Conservation (phyloP, 306 rosid species). For the Ziziphus jujuba region DNA sequence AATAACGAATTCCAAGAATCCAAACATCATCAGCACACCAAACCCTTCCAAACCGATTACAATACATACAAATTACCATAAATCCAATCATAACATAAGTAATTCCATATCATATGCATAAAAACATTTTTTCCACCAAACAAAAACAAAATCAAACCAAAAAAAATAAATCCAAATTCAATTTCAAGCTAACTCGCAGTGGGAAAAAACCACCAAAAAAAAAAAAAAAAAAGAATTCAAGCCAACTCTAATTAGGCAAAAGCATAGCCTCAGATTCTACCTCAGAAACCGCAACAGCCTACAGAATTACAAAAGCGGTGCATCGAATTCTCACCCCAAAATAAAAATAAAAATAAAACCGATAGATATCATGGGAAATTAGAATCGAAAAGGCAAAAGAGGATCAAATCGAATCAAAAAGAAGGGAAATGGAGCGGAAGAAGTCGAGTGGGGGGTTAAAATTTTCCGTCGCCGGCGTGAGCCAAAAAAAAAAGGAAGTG, state of each 20-base stretch:
- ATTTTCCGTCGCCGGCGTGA: conserved; percentile 61
- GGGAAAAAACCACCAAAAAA: no score
- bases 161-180: conserved; percentile 23
- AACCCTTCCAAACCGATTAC: conserved; percentile 4
- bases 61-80: neutral
- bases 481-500: conserved; percentile 16
- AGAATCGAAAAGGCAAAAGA: conserved; percentile 27
- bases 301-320: conserved; percentile 17
- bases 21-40: neutral
- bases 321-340: conserved; percentile 41
- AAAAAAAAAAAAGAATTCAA: conserved; percentile 3
- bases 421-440: conserved; percentile 16
- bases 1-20: conserved; percentile 7
- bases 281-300: neutral
- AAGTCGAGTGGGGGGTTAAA: conserved; percentile 41
- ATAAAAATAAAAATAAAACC: conserved; percentile 5
- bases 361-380: conserved; percentile 21
- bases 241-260: conserved; percentile 10
- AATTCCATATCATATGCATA: conserved; percentile 1
- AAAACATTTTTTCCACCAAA: conserved; percentile 20
- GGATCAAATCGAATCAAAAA: conserved; percentile 21
- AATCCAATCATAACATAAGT: conserved; percentile 18
- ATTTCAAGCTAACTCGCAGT: conserved; percentile 12
- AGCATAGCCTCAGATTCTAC: conserved; percentile 9
- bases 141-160: conserved; percentile 9